Evolutionary conservation across 768 basidiomycete genomes (phyloP).

Genomic region (Cantharellus anzutake): DNA sequence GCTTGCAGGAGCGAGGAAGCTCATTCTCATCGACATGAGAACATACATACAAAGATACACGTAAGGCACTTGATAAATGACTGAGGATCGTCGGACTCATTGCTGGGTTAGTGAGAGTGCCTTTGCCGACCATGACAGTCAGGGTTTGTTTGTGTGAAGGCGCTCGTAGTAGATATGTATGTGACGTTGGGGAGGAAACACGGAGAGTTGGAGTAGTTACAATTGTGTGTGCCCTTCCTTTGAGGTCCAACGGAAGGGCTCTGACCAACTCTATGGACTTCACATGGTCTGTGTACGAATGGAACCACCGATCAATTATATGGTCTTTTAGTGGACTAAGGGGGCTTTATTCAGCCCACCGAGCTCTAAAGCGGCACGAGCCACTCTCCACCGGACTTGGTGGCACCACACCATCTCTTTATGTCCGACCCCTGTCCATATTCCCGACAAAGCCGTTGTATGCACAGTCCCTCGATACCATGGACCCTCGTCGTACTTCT

Average conservation of each 20-base stretch:
- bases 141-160: neutral
- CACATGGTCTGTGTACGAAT: neutral
- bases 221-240: neutral
- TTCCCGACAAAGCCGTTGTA: conserved; percentile 72
- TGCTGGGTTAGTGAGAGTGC: neutral
- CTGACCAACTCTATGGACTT: too few species aligned
- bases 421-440: conserved; percentile 92
- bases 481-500: conserved; percentile 3
- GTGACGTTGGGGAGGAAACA: conserved; percentile 16
- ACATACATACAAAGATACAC: neutral
- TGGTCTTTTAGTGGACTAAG: neutral
- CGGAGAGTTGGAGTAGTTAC: neutral
- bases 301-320: conserved; percentile 47
- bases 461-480: conserved; percentile 49
- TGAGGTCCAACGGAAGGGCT: neutral
- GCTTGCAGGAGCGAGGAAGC: neutral
- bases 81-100: neutral
- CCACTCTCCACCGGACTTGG: conserved; percentile 81
- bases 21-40: neutral
- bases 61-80: conserved; percentile 2
- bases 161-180: conserved; percentile 4
- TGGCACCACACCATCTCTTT: conserved; percentile 98
- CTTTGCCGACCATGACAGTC: neutral
- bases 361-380: conserved; percentile 57
- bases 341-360: conserved; percentile 12